A percentile compares a stretch with the other conserved stretches of the same genome.
These are phyloP conservation scores for Vicia villosa DNA, from an alignment of 306 rosid genomes.

Conservation along the genomic window DNA sequence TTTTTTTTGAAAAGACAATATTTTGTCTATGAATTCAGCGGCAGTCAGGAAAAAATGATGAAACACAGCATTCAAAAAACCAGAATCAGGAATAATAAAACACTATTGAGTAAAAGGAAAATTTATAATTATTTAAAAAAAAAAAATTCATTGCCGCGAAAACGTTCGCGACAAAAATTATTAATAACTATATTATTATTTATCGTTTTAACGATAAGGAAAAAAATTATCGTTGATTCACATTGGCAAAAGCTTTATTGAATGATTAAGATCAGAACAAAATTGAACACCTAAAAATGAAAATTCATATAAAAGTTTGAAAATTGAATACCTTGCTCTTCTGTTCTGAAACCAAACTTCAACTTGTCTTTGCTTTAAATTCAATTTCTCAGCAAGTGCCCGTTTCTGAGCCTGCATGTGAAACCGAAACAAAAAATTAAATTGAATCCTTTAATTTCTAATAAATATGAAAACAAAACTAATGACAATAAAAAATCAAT, in stretches of 20 bases:
- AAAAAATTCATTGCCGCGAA: no score
- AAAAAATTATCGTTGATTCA: no score
- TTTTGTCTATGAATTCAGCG: neutral
- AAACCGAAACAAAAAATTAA: slow-evolving; percentile 12
- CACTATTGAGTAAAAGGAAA: neutral
- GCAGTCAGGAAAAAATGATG: neutral
- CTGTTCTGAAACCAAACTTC: slow-evolving; percentile 94
- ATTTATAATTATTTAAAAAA: no score
- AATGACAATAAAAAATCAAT: neutral
- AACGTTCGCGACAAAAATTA: no score
- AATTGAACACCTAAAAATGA: slow-evolving; percentile 4
- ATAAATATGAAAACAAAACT: neutral
- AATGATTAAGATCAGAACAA: slow-evolving; percentile 2
- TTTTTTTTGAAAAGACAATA: neutral
- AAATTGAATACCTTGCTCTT: slow-evolving; percentile 69
- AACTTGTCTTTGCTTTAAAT: slow-evolving; percentile 72
- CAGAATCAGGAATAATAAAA: neutral
- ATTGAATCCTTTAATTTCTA: slow-evolving; percentile 6
- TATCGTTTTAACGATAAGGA: no score
- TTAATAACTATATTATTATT: no score
- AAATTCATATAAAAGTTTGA: neutral
- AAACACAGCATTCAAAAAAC: neutral
- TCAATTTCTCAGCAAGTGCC: slow-evolving; percentile 63
- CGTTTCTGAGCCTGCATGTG: slow-evolving; percentile 65
- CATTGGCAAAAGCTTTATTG: no score